Conservation (phyloP, 1,284 basidiomycete genomes). For the Pseudozyma hubeiensis region DNA sequence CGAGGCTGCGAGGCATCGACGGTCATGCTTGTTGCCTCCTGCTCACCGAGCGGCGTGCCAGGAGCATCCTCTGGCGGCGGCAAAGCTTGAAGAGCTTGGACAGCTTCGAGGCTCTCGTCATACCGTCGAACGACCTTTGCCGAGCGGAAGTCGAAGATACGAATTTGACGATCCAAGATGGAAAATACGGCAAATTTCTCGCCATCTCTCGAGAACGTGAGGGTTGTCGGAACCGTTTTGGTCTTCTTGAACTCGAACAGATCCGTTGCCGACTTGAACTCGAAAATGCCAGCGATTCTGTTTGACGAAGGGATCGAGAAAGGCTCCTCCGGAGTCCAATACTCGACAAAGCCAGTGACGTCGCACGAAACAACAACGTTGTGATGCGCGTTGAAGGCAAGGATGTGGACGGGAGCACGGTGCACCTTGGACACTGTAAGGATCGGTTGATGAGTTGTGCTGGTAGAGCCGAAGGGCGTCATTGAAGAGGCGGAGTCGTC, state of each 20-base stretch:
- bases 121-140: slow-evolving; percentile 93
- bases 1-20: neutral
- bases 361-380: slow-evolving; percentile 95
- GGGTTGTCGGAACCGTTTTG: slow-evolving; percentile 88
- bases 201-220: slow-evolving; percentile 88
- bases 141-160: slow-evolving; percentile 88
- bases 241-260: slow-evolving; percentile 99
- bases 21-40: neutral
- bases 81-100: slow-evolving; percentile 73
- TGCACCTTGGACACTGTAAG: slow-evolving; percentile 35
- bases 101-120: slow-evolving; percentile 90
- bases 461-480: neutral
- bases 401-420: slow-evolving; percentile 35
- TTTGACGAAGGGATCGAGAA: slow-evolving; percentile 73
- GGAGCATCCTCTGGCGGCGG: slow-evolving; percentile 9
- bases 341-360: slow-evolving; percentile 93
- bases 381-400: slow-evolving; percentile 82
- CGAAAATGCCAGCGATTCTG: slow-evolving; percentile 77
- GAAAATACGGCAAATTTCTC: slow-evolving; percentile 91
- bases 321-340: slow-evolving; percentile 92
- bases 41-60: neutral
- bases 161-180: slow-evolving; percentile 89
- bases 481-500: neutral
- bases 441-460: slow-evolving; percentile 21
- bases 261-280: slow-evolving; percentile 90